Evolutionary conservation across 2,329 filamentous ascomycete genomes (phyloP), one percentile per base, ranked within the genome.

Genomic region (Diaporthe caulivora): DNA sequence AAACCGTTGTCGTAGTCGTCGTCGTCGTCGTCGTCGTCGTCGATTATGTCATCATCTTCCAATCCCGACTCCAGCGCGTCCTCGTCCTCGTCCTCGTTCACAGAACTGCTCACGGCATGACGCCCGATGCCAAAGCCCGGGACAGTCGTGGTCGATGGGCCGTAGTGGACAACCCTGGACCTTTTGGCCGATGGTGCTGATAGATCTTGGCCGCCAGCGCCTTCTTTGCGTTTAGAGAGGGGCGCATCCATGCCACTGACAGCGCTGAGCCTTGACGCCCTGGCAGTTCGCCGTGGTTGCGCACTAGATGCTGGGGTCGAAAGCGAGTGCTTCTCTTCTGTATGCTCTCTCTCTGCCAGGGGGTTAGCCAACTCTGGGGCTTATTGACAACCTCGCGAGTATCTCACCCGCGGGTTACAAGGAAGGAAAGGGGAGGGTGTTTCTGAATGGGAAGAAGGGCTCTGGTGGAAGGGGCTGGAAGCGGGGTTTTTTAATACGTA

Each of bases 191-290:
- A 47, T 26, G 31, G 62, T 26, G 13, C 47, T 11, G 55, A 11
- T 11, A 40, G 34, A 7, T n/a, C 34, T 26, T n/a, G 21, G 7
- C 0, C 34, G n/a, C 0, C 55, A n/a, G 34, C 31, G 21, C 34
- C 55, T 4, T 58, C 34, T 15, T 34, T 58, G 11, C 55, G 34
- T 58, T 58, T 58, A 26, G 55, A 40, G 1, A 1, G 21, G 34
- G 34, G 13, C 4, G 55, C 55, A n/a, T 24, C 10, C 18, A n/a
- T 26, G 34, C 31, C 44, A 26, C 44, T 13, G 18, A 3, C 31
- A 31, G 44, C 21, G 44, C 44, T 67, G 7, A 26, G 31, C 31
- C 62, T 67, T 21, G 62, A 67, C 47, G 24, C 62, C 47, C 62
- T 53, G 18, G 31, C 24, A 67, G 47, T 31, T 26, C 15, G 18